These are phyloP conservation scores for Triadica sebifera DNA, from an alignment of 345 rosid species.

Conservation along the genomic window DNA sequence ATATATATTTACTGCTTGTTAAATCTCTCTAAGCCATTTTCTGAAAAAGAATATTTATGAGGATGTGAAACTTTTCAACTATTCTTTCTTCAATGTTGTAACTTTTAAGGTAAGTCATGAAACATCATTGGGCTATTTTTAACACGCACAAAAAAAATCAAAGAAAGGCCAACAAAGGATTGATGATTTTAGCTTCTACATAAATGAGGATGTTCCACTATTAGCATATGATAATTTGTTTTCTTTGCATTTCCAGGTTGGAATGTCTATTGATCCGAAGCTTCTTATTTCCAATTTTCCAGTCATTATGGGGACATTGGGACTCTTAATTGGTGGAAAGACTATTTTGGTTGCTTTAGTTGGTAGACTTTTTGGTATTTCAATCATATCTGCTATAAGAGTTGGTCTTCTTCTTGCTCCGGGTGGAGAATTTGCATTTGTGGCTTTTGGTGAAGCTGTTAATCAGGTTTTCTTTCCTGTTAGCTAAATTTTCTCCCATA, in stretches of 20 bases:
- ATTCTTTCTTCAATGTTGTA: background rate
- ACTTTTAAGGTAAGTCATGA: background rate
- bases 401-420: slow-evolving; percentile 98
- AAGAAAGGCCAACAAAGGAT: background rate
- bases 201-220: slow-evolving; percentile 14
- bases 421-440: slow-evolving; percentile 98
- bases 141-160: background rate
- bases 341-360: slow-evolving; percentile 65
- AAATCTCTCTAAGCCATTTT: slow-evolving; percentile 4
- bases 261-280: slow-evolving; percentile 99
- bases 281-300: slow-evolving; percentile 90
- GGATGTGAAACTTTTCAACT: background rate
- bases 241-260: slow-evolving; percentile 68
- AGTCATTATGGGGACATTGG: slow-evolving; percentile 67
- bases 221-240: slow-evolving; percentile 29
- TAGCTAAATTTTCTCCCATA: slow-evolving; percentile 9
- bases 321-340: slow-evolving; percentile 86
- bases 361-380: slow-evolving; percentile 83
- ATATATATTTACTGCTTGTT: background rate
- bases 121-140: background rate
- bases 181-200: slow-evolving; percentile 16
- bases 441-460: slow-evolving; percentile 98
- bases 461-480: slow-evolving; percentile 62
- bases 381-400: slow-evolving; percentile 81
- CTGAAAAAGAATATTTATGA: background rate